phyloP scores from a whole-genome alignment of 2,329 filamentous ascomycete genomes.

The Bipolaris oryzae region DNA sequence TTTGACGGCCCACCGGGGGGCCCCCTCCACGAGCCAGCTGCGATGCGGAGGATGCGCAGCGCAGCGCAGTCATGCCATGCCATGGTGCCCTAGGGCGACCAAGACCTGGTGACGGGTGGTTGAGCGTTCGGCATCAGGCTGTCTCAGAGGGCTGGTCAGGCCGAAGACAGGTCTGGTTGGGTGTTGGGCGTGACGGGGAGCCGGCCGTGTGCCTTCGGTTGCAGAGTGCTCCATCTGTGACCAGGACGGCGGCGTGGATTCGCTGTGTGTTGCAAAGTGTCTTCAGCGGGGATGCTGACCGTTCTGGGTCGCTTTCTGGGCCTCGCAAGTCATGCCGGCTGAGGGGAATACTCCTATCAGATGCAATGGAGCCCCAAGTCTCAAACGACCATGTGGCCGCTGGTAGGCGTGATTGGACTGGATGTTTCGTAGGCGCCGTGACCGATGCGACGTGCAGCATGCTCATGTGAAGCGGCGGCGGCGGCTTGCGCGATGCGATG shows the following conservation, averaged over 20 bases:
- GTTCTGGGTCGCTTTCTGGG: constrained; percentile 12
- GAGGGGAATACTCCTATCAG: constrained; percentile 29
- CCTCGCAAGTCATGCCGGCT: constrained; percentile 5
- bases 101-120: constrained; percentile 10
- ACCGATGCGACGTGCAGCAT: constrained; percentile 24
- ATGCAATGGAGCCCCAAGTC: constrained; percentile 20
- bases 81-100: not conserved
- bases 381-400: constrained; percentile 28
- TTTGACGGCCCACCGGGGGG: constrained; percentile 9
- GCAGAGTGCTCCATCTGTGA: constrained; percentile 4
- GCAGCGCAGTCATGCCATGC: too few relatives aligned
- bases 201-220: not conserved
- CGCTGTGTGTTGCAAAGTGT: constrained; percentile 34
- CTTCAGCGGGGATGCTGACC: constrained; percentile 21
- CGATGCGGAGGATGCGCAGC: constrained; percentile 20
- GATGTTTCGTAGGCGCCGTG: constrained; percentile 41
- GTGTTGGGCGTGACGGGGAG: constrained; percentile 7
- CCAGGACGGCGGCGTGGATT: constrained; percentile 12
- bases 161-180: constrained; percentile 3
- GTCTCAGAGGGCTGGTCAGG: constrained; percentile 9
- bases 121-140: constrained; percentile 2
- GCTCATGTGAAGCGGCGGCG: constrained; percentile 20
- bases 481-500: constrained; percentile 32
- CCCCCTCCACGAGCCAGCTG: constrained; percentile 2
- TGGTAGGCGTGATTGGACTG: constrained; percentile 31